These are phyloP conservation scores for Termitomyces sp. DNA, from an alignment of 1,284 basidiomycete species.

Conservation along the genomic window DNA sequence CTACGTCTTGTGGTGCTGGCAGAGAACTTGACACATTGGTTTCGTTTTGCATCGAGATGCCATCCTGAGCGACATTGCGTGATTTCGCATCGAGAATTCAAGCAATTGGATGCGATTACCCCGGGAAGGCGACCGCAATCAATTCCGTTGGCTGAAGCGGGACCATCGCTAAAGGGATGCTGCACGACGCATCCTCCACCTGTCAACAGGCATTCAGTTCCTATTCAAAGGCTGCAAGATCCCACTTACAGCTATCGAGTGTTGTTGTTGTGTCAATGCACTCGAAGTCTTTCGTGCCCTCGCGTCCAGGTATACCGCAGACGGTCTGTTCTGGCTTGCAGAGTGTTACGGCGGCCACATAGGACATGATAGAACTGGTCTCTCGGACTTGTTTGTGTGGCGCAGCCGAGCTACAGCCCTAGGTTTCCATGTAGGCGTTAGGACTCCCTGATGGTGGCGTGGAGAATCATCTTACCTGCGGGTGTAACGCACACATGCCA, in stretches of 20 bases:
- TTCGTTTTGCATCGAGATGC: constrained; percentile 16
- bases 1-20: background rate
- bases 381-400: constrained; percentile 18
- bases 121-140: constrained; percentile 26
- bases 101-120: constrained; percentile 19
- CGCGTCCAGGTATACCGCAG: constrained; percentile 36
- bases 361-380: constrained; percentile 18
- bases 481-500: constrained; percentile 36
- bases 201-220: constrained; percentile 8
- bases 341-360: constrained; percentile 21
- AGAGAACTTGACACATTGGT: constrained; percentile 16
- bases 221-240: background rate
- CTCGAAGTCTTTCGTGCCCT: constrained; percentile 34
- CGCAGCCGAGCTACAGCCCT: constrained; percentile 30
- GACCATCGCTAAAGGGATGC: constrained; percentile 22
- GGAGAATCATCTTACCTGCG: constrained; percentile 22
- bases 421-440: background rate
- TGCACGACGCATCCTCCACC: constrained; percentile 28
- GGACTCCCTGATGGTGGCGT: background rate
- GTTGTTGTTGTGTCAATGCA: constrained; percentile 39
- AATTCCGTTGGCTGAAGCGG: constrained; percentile 16
- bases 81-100: constrained; percentile 22
- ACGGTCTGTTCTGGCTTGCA: constrained; percentile 31
- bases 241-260: constrained; percentile 43
- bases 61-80: constrained; percentile 24